Evolutionary conservation across 2,329 filamentous ascomycete genomes (phyloP), one percentile per base, ranked within the genome.

Genomic region (Stemphylium vesicarium): DNA sequence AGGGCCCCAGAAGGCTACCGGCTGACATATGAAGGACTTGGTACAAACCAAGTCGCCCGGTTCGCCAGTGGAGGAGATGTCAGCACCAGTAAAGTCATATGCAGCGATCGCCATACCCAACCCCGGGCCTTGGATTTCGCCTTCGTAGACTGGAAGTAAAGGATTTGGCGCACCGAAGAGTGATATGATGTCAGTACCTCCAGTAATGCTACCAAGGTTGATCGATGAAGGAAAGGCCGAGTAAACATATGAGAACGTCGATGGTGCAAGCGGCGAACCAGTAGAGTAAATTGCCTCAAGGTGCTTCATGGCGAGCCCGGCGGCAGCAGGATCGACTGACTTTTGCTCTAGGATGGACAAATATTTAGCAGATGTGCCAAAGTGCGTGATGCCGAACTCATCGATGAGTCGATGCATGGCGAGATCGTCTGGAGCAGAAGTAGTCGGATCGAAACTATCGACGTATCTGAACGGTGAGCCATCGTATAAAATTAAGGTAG

Each of bases 171-270:
- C 88, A 38, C 93, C 94, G 69, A 98, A 99, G 31, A 98, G 85
- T 0, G 93, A 96, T 62, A 98, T 91, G 66, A 98, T 98, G 73
- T 99, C 95, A 3, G 94, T 98, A 44, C 94, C 95, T 33, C 95
- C 95, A 0, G 94, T 98, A 69, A 99, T 98, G 52, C 91, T 96
- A 43, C 88, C 92, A 7, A 98, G 85, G 75, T 97, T 94, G 62
- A 98, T 82, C n/a, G 84, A 80, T 0, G 84, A 70, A 2, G 92
- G 92, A 70, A 98, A 96, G 1, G 89, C 89, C 22, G 84, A 79
- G 78, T 98, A 97, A 48, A 97, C 87, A 70, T 96, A 98, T 53
- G 85, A 82, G 76, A 97, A 98, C 1, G 95, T 98, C 1, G 92
- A 96, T 0, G 95, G 94, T 0, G 94, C 92, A 1, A 99, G 81